Base-by-base conservation (phyloP, 805 yeast species). In the Metschnikowia anglica region DNA sequence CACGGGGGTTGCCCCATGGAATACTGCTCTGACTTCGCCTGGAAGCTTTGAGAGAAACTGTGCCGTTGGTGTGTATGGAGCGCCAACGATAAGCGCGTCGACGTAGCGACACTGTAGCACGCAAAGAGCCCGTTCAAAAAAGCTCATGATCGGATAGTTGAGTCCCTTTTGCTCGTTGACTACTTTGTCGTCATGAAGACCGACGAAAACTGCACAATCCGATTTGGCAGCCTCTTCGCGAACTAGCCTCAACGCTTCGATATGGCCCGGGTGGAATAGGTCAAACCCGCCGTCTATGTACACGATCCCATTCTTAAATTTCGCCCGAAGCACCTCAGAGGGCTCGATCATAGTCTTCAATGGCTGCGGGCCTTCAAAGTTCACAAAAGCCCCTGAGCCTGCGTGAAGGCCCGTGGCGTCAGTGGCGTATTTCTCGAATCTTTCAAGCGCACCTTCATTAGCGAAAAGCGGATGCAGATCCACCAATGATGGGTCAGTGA, bases 181-280 rank as follows among this genome's bases (percentile, higher is more conserved):
- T 38, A 73, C 76, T 34, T 48, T 59, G 59, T 83, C 93, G 58
- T 74, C 79, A 52, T 75, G 79, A 17, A 88, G 59, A 2, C 95
- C 96, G 8, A 83, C 87, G 1, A 86, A 63, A 1, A 88, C 79
- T 2, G 66, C 61, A 3, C 78, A 74, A 8, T 63, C 61, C 2
- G 55, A 61, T 12, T 56, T 58, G 4, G 54, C 48, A 0, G 79
- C 76, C 17, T 56, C 51, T 26, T 62, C 62, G 24, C 71, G 59
- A 17, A 84, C 74, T 12, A 68, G 59, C 44, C 75, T 68, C 48
- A 91, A 69, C 8, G 83, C 83, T 52, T 81, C 84, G 44, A 91
- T 87, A 61, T 93, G 97, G 16, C 96, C 97, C 16, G 96, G 89
- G 61, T 88, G 89, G 66, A 93, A 90, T 41, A 93, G 72, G 62